Conservation (phyloP, 176 grass and related monocot species). For the Ananas comosus region DNA sequence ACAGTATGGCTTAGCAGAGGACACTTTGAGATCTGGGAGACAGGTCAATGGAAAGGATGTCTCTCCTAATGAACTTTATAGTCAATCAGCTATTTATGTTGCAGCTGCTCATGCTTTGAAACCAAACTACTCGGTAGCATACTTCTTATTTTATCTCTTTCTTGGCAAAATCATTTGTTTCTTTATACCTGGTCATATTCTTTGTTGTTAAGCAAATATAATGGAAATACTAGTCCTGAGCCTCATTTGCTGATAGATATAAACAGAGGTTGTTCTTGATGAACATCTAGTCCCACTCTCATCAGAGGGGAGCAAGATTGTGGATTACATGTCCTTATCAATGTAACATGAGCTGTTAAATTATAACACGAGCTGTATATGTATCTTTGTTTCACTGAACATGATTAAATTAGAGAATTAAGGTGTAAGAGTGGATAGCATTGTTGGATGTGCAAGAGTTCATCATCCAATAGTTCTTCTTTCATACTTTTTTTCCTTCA, state of each 20-base stretch:
- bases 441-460: no score
- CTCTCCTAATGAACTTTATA: constrained; percentile 74
- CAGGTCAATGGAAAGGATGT: constrained; percentile 42
- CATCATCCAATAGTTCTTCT: no score
- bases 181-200: neutral
- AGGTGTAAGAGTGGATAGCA: no score
- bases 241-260: neutral
- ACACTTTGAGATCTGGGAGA: constrained; percentile 81
- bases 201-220: neutral
- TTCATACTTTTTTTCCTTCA: no score
- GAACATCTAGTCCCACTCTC: no score
- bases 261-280: no score
- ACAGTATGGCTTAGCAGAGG: constrained; percentile 98
- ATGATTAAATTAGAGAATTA: no score
- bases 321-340: no score
- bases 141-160: constrained; percentile 2
- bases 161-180: neutral
- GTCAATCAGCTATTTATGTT: constrained; percentile 99
- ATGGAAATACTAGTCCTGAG: neutral
- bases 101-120: constrained; percentile 97
- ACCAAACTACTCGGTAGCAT: constrained; percentile 76
- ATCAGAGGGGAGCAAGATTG: no score
- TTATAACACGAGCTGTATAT: no score
- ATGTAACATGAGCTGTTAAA: no score
- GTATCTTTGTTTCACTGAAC: no score